Conservation (phyloP, 1,284 basidiomycete species). For the Clitocybe nebularis region DNA sequence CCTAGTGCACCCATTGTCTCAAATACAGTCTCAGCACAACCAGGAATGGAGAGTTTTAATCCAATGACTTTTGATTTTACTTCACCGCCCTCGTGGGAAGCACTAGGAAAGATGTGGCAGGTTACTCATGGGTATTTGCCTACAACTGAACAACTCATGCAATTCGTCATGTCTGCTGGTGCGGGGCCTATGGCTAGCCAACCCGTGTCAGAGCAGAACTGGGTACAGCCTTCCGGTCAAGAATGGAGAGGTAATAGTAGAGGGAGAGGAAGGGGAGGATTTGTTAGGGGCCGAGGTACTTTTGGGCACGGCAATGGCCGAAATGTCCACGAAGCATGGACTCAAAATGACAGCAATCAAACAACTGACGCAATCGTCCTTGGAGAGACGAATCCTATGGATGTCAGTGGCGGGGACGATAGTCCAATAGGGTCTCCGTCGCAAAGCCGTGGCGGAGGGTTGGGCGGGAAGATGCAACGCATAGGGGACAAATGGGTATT, state of each 20-base stretch:
- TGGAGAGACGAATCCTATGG: constrained; percentile 35
- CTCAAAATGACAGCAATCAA: constrained; percentile 28
- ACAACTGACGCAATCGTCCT: constrained; percentile 54
- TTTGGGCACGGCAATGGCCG: constrained; percentile 32
- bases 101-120: constrained; percentile 70
- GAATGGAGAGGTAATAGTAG: constrained; percentile 21
- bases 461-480: constrained; percentile 60
- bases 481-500: constrained; percentile 73
- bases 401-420: constrained; percentile 10
- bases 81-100: constrained; percentile 67
- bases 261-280: constrained; percentile 24
- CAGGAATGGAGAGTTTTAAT: constrained; percentile 65
- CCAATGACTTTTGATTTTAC: constrained; percentile 66
- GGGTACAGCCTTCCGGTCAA: constrained; percentile 17
- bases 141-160: constrained; percentile 69
- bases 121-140: constrained; percentile 61
- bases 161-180: constrained; percentile 51
- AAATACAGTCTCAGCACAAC: constrained; percentile 29
- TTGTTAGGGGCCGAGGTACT: constrained; percentile 32
- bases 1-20: constrained; percentile 33
- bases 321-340: constrained; percentile 31
- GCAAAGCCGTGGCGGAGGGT: constrained; percentile 21
- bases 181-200: constrained; percentile 25
- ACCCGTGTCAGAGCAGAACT: constrained; percentile 14
- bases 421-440: constrained; percentile 4